A percentile compares a stretch with the other conserved stretches of the same genome.
Conservation (phyloP, 768 basidiomycete genomes). For the Cystofilobasidium ferigula region DNA sequence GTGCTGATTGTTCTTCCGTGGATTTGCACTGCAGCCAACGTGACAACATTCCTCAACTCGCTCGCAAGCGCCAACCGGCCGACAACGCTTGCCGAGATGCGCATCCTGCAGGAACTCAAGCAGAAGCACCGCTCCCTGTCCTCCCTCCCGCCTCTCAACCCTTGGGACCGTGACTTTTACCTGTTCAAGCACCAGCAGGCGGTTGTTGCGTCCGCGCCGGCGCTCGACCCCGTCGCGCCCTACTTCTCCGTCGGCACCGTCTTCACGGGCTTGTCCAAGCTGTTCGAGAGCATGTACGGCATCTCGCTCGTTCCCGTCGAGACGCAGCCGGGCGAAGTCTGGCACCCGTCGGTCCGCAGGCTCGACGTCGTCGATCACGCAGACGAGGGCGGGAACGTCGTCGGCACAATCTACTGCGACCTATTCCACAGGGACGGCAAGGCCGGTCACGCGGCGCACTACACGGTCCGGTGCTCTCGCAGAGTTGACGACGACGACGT, state of each 20-base stretch:
- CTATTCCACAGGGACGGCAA: constrained; percentile 76
- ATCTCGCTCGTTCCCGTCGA: constrained; percentile 60
- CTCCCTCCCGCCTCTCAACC: constrained; percentile 52
- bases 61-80: constrained; percentile 69
- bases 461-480: constrained; percentile 89
- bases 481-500: constrained; percentile 85
- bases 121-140: constrained; percentile 50
- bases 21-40: constrained; percentile 52
- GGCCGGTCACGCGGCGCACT: constrained; percentile 85
- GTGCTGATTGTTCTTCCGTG: neutral
- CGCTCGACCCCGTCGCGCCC: constrained; percentile 45
- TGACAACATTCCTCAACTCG: constrained; percentile 69
- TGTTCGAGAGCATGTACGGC: constrained; percentile 80
- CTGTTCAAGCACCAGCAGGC: constrained; percentile 40
- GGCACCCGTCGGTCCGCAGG: constrained; percentile 80
- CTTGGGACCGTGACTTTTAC: constrained; percentile 98
- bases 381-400: constrained; percentile 49
- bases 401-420: constrained; percentile 94
- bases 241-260: constrained; percentile 71
- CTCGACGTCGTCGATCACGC: constrained; percentile 69
- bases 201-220: constrained; percentile 46
- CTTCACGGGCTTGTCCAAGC: constrained; percentile 77
- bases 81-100: constrained; percentile 60
- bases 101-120: constrained; percentile 53
- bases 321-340: constrained; percentile 65